Evolutionary conservation across 164 flowering plant genomes (phyloP).

Genomic region (Dillenia turbinata): DNA sequence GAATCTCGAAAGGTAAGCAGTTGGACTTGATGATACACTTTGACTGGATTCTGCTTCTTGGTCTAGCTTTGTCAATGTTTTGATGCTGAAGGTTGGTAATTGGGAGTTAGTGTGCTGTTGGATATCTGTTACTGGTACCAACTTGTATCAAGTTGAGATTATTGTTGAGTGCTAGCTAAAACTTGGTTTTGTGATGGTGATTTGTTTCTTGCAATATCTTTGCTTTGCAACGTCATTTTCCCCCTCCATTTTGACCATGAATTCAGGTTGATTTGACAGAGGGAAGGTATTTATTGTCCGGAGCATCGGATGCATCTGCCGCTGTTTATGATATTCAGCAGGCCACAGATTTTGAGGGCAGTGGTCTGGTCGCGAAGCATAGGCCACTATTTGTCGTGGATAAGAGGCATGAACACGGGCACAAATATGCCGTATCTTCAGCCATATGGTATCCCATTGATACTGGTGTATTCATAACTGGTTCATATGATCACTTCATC

Average conservation of each 20-base stretch:
- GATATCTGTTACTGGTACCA: no score
- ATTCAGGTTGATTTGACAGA: slow-evolving; percentile 94
- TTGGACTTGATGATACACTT: no score
- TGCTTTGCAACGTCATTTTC: background rate
- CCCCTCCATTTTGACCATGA: slow-evolving; percentile 24
- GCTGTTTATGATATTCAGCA: slow-evolving; percentile 79
- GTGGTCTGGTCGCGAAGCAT: slow-evolving; percentile 69
- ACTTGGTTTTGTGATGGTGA: no score
- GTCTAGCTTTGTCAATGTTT: no score
- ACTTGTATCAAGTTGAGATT: no score
- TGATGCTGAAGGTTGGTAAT: no score
- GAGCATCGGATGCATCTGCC: slow-evolving; percentile 88
- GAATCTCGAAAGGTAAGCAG: no score
- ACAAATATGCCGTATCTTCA: slow-evolving; percentile 73
- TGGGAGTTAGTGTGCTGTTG: no score
- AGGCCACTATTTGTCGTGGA: slow-evolving; percentile 50
- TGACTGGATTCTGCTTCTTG: no score
- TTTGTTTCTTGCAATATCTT: no score
- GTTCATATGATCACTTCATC: slow-evolving; percentile 78
- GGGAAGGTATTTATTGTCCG: slow-evolving; percentile 78
- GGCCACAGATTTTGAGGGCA: slow-evolving; percentile 51
- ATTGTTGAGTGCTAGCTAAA: no score
- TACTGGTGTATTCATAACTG: slow-evolving; percentile 87
- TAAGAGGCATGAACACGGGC: slow-evolving; percentile 75
- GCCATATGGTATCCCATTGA: slow-evolving; percentile 97